Evolutionary conservation across 352 stramenopile species (phyloP), one percentile per base, ranked within the genome.

Genomic region (Phytophthora niederhauseri): DNA sequence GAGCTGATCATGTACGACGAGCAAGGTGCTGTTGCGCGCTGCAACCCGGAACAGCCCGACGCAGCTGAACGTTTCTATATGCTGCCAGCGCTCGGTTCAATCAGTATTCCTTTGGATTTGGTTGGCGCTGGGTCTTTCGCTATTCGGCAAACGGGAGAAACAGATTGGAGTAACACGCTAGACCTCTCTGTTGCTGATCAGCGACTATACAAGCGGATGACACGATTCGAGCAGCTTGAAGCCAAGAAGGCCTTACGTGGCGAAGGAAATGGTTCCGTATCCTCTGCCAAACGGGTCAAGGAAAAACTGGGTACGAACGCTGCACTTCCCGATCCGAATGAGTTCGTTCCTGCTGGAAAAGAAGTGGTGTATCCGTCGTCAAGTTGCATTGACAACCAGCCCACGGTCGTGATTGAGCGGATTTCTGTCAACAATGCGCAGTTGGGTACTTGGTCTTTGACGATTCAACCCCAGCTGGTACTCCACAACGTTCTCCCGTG

Each of bases 71-170:
- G 66, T 26, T 97, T 81, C 48, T 92, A 78, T 34, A 73, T 83
- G 30, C 34, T 97, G 1, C 65, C 80, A 15, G 76, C 84, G n/a
- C 51, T 87, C 7, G 77, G 66, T 4, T 79, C 71, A 11, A 73
- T 95, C 45, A 82, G 74, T 24, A 91, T 97, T 66, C 88, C 89
- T 19, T 74, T 97, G 34, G 71, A 93, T 64, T 73, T 97, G 34
- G 77, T 94, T 45, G 85, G 89, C 45, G 61, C 64, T 5, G 89
- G 89, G 0, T 81, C 68, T 45, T 97, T 95, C 53, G 84, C 84
- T 30, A 95, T 97, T 76, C 86, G 89, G 2, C 89, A 97, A 68
- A 82, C 85, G 36, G 89, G 89, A 22, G 89, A 97, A 72, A 89
- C 77, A 5, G 86, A 94, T 17, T 97, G 89, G 89, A 97, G 89